Percentiles rank a stretch among this genome's conserved stretches.
Conservation (phyloP, 1,284 basidiomycete species). For the Pterula multifida region DNA sequence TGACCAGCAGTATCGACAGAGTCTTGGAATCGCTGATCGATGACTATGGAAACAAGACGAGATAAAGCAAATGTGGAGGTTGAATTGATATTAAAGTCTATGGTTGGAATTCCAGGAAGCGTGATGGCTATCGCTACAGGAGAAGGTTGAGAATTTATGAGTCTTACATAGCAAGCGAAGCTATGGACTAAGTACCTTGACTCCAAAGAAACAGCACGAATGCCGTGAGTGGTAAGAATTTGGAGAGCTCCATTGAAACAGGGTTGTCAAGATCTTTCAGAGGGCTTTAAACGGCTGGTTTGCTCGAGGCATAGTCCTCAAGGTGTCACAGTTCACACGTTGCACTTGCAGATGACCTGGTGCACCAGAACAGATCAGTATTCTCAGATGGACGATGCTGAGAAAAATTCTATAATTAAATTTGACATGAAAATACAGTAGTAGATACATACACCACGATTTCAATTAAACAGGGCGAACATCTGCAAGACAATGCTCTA, state of each 20-base stretch:
- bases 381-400: not conserved
- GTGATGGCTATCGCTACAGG: not conserved
- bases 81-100: not conserved
- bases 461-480: constrained; percentile 10
- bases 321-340: not conserved
- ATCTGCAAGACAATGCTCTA: constrained; percentile 75
- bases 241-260: not conserved
- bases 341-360: not conserved
- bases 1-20: constrained; percentile 14
- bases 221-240: not conserved
- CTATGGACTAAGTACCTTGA: not conserved
- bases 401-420: constrained; percentile 3
- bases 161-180: too few species aligned
- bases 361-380: not conserved
- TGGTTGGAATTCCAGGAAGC: not conserved
- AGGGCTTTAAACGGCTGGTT: too few species aligned
- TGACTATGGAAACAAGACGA: constrained; percentile 8
- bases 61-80: not conserved
- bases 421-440: constrained; percentile 3
- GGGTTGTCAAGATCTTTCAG: too few species aligned
- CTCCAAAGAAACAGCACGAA: not conserved
- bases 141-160: too few species aligned
- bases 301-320: too few species aligned
- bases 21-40: constrained; percentile 11
- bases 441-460: constrained; percentile 1